phyloP scores from a whole-genome alignment of 306 rosid genomes.

The Ceratonia siliqua region DNA sequence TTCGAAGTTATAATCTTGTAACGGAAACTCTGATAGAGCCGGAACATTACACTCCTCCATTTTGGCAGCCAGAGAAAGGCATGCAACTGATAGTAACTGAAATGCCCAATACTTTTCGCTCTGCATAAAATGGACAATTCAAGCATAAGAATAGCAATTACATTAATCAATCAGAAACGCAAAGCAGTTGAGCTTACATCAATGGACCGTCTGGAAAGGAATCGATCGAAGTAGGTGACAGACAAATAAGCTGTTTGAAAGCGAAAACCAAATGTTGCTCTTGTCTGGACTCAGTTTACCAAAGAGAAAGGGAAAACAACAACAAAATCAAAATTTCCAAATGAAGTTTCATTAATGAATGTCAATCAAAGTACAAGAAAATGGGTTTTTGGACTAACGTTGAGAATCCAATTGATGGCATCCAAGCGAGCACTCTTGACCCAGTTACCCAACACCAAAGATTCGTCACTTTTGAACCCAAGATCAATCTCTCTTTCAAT shows the following conservation, averaged over 20 bases:
- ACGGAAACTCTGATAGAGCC: conserved; percentile 47
- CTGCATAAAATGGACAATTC: conserved; percentile 44
- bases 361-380: conserved; percentile 26
- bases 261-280: conserved; percentile 66
- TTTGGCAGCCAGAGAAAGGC: conserved; percentile 79
- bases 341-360: conserved; percentile 27
- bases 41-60: conserved; percentile 75
- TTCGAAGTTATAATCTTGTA: conserved; percentile 54
- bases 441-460: conserved; percentile 42
- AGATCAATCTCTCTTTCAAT: conserved; percentile 52
- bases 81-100: conserved; percentile 66
- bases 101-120: conserved; percentile 67
- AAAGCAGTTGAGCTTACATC: conserved; percentile 49
- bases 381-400: conserved; percentile 49
- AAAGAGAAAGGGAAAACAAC: not conserved
- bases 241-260: conserved; percentile 81
- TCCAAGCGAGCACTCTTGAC: conserved; percentile 58
- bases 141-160: too few species aligned
- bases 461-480: conserved; percentile 49
- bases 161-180: too few species aligned
- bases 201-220: conserved; percentile 55
- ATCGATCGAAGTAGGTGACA: conserved; percentile 77
- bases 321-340: not conserved
- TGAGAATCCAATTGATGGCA: conserved; percentile 75
- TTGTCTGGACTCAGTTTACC: conserved; percentile 47